Evolutionary conservation across 208 protist genomes (phyloP), one percentile per base, ranked within the genome.

Genomic region (Phytomonas sp.): DNA sequence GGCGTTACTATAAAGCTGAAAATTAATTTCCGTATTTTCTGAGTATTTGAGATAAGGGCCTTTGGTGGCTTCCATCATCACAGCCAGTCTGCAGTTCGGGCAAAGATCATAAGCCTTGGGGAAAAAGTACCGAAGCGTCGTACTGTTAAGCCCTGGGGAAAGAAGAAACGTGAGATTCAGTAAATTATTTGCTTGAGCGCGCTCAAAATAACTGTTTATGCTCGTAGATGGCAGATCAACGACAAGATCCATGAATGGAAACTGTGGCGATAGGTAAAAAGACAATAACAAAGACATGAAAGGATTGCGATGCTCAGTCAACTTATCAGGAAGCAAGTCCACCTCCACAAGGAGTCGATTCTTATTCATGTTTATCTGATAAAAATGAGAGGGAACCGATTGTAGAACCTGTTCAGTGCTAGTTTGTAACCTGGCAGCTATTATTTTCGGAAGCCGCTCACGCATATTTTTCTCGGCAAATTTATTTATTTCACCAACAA

Each of bases 401-500:
- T 19, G 26, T 26, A 56, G 23, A 26, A 56, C 19, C 45, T 19
- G 0, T 19, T 56, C 45, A 19, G 19, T 6, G 1, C 45, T 11
- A 16, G 45, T 56, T 56, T 56, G 11, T 0, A 56, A 56, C 45
- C 26, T 19, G 2, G 26, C 11, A 4, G 74, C 49, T 29, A 73
- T 62, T 49, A 40, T 70, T 52, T 60, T 65, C 10, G 74, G 78
- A 30, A 94, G 34, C 61, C 80, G 64, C 52, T 74, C 73, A 60
- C 81, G 73, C 2, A 89, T 60, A 60, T 78, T 70, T 11, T 42
- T 34, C 19, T 69, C 75, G 31, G 89, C 80, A 59, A 80, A 62
- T 11, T 67, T 69, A 63, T 94, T 78, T 31, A 94, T 60, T 40
- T 94, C 69, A 5, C 84, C 82, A 36, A 82, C 76, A 60, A 94